Evolutionary conservation across 345 rosid genomes (phyloP), one percentile per base, ranked within the genome.

Genomic region (Hirschfeldia incana): DNA sequence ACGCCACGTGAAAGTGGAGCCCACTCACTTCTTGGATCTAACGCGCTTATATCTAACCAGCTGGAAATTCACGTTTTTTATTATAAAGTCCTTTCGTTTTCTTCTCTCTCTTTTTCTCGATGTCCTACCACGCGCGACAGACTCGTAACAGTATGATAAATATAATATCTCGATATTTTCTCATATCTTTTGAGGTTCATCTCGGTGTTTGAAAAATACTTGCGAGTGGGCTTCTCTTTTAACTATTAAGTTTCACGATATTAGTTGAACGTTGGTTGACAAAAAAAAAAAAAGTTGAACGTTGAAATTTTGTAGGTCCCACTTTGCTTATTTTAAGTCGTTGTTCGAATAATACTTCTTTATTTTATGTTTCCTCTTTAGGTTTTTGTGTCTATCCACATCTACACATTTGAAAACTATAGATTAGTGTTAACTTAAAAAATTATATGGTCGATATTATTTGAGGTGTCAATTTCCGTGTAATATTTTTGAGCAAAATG

Each of bases 91-190:
- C 73, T 78, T 66, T 78, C 68, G 69, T 33, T 78, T 44, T 73
- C 67, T 10, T 61, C 42, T 60, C 60, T 51, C 57, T 49, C 57
- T 51, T 21, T 51, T 51, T 51, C 51, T 72, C 67, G 55, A 62
- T 74, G 82, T 66, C 26, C 70, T 74, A 75, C 27, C 78, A 79
- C 82, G 51, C 82, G 82, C 82, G 78, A 78, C 81, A 78, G 49
- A 36, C 57, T 70, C 33, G 3, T 63, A 33, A 49, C 63, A 46
- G 62, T 73, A 44, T 73, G 79, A 76, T 68, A 29, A 36, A 36
- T 65, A 65, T 65, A 65, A 42, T 75, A 76, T 67, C 73, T 76
- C 21, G 37, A 72, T 72, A 71, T 39, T 64, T 69, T 60, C 30
- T 60, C 53, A 11, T 2, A 16, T 64, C 21, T 57, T 57, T 7